Conservation (phyloP, 2,329 filamentous ascomycete genomes). For the Colletotrichum sojae region DNA sequence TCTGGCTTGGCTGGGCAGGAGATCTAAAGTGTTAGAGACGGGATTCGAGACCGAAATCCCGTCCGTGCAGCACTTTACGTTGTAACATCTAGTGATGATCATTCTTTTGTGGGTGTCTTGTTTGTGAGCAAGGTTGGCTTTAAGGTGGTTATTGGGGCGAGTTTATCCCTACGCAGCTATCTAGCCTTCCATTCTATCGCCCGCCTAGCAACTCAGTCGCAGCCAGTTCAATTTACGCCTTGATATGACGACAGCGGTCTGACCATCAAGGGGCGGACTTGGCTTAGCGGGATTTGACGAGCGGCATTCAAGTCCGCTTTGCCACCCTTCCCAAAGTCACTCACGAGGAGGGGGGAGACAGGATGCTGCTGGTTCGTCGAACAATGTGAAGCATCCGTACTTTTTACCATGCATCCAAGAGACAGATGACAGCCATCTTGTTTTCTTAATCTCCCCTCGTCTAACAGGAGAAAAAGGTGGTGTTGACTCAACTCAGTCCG, state of each 20-base stretch:
- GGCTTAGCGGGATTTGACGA: not conserved
- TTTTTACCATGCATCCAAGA: slow-evolving; percentile 6
- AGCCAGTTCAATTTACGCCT: no score
- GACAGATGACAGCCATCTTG: slow-evolving; percentile 30
- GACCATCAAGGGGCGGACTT: no score
- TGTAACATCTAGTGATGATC: not conserved
- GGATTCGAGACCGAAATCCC: not conserved
- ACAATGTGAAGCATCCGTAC: slow-evolving; percentile 27
- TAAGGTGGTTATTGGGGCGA: no score
- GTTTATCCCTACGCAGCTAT: not conserved
- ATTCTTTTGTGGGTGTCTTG: not conserved
- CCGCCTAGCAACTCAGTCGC: not conserved
- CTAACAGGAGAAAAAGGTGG: not conserved
- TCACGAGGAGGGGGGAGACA: not conserved
- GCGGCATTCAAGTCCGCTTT: slow-evolving; percentile 1
- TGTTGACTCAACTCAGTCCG: slow-evolving; percentile 9
- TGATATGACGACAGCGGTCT: no score
- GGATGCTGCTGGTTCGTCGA: slow-evolving; percentile 18
- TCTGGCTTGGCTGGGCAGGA: not conserved
- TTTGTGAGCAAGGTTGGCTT: not conserved
- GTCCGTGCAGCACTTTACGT: not conserved
- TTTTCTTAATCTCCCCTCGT: not conserved
- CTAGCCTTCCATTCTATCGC: not conserved
- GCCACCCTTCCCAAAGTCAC: not conserved
- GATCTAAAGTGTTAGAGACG: not conserved